phyloP scores from a whole-genome alignment of 805 yeast species.

The Maudiozyma bulderi region DNA sequence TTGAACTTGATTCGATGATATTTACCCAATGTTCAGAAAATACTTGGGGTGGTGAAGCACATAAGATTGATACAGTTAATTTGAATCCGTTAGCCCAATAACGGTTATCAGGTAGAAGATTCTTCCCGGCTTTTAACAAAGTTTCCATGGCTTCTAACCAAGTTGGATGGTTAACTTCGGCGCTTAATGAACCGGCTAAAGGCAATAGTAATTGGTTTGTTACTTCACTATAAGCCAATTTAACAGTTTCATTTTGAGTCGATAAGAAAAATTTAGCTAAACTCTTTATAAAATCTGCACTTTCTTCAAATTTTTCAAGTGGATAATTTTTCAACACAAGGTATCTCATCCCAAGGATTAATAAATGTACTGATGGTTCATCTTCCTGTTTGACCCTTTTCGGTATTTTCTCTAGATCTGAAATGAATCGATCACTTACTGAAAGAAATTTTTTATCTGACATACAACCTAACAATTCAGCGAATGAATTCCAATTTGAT shows the following conservation, averaged over 20 bases:
- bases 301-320: conserved; percentile 80
- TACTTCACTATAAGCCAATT: conserved; percentile 78
- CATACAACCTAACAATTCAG: conserved; percentile 84
- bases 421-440: conserved; percentile 88
- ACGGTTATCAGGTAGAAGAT: conserved; percentile 36
- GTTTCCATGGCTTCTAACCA: conserved; percentile 78
- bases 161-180: conserved; percentile 91
- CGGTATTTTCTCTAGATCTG: conserved; percentile 81
- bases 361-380: conserved; percentile 56
- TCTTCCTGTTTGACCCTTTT: conserved; percentile 36
- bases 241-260: conserved; percentile 55
- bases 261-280: conserved; percentile 70
- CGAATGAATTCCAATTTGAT: conserved; percentile 89
- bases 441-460: conserved; percentile 72
- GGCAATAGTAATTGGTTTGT: conserved; percentile 67
- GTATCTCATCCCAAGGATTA: conserved; percentile 89
- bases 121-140: conserved; percentile 44
- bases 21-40: conserved; percentile 66
- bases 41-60: conserved; percentile 71
- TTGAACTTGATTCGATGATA: conserved; percentile 53
- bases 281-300: conserved; percentile 82
- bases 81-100: conserved; percentile 63
- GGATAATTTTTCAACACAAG: conserved; percentile 74
- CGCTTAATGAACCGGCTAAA: conserved; percentile 75
- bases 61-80: conserved; percentile 59